Percentiles rank a stretch among this genome's conserved stretches.
Conservation (phyloP, 2,329 filamentous ascomycete genomes). For the Colletotrichum falcatum region DNA sequence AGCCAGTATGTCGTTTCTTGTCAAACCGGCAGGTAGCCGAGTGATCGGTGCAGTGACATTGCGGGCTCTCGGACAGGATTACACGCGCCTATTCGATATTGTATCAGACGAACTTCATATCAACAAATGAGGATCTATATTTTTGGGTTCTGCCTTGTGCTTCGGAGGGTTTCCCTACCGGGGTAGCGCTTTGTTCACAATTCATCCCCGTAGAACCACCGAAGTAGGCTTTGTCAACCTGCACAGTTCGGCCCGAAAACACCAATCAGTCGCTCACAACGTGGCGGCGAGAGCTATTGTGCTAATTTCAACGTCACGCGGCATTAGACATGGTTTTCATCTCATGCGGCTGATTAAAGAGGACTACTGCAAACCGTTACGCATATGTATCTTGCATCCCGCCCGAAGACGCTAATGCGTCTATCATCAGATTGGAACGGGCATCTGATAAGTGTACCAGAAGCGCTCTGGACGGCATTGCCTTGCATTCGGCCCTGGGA, state of each 20-base stretch:
- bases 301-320: neutral
- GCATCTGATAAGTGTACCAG: neutral
- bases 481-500: neutral
- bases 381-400: neutral
- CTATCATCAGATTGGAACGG: neutral
- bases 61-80: neutral
- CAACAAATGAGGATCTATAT: neutral
- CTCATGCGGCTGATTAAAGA: neutral
- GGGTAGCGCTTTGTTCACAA: neutral
- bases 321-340: neutral
- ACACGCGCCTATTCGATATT: neutral
- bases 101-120: conserved; percentile 18
- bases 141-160: neutral
- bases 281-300: neutral
- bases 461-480: neutral
- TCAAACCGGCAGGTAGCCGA: conserved; percentile 17
- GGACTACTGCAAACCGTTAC: neutral
- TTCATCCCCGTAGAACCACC: conserved; percentile 18
- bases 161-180: conserved; percentile 5
- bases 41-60: neutral
- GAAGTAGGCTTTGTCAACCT: conserved; percentile 12
- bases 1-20: neutral
- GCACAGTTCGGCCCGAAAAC: conserved; percentile 38
- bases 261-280: conserved; percentile 13
- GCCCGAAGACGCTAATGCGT: neutral